Conservation (phyloP, 1,139 yeast species). For the Blastobotrys indianensis region DNA sequence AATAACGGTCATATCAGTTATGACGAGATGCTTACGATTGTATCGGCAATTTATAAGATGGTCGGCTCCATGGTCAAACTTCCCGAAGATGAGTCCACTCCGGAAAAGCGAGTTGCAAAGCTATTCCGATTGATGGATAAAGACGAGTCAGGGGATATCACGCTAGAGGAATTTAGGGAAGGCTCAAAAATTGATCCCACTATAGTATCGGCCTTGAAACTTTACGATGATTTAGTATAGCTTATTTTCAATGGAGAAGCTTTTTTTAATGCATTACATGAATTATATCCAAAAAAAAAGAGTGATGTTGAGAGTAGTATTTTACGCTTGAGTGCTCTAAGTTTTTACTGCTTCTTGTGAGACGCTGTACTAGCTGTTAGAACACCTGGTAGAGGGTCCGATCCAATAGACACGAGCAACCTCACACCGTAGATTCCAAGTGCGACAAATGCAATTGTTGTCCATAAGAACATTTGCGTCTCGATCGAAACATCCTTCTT, state of each 20-base stretch:
- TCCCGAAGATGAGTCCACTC: slow-evolving; percentile 89
- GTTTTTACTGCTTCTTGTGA: not conserved
- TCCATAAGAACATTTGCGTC: slow-evolving; percentile 65
- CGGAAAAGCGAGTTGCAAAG: slow-evolving; percentile 79
- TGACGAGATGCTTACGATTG: slow-evolving; percentile 73
- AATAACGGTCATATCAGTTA: slow-evolving; percentile 69
- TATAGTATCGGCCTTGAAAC: slow-evolving; percentile 69
- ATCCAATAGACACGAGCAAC: slow-evolving; percentile 49
- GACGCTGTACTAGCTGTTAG: slow-evolving; percentile 27
- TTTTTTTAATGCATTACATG: not conserved
- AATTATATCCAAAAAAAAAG: not conserved
- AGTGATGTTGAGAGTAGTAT: too few relatives aligned
- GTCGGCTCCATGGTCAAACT: slow-evolving; percentile 90
- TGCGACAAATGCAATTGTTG: slow-evolving; percentile 44
- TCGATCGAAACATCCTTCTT: slow-evolving; percentile 60
- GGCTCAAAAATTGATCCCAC: slow-evolving; percentile 78
- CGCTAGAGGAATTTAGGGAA: slow-evolving; percentile 74
- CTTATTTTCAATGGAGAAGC: not conserved
- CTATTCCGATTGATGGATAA: slow-evolving; percentile 71
- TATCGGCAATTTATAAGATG: slow-evolving; percentile 86
- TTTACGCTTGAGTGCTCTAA: not conserved
- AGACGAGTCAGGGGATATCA: slow-evolving; percentile 60
- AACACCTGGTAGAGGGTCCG: slow-evolving; percentile 62
- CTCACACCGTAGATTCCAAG: slow-evolving; percentile 50
- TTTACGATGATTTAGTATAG: slow-evolving; percentile 47